phyloP scores from a whole-genome alignment of 1,139 yeast genomes.

The Yamadazyma aaseri region DNA sequence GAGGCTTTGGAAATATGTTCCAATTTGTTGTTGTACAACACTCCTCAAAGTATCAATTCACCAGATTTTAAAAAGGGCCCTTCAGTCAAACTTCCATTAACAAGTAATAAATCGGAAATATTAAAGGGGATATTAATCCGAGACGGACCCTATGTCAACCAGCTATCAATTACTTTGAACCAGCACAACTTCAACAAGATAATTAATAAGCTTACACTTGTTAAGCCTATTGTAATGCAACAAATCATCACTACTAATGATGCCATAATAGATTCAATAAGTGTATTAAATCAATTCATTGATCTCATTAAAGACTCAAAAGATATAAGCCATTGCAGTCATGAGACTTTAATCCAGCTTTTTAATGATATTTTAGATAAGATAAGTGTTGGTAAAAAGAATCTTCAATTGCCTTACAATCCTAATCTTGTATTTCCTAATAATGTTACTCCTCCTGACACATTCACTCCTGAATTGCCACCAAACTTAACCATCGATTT shows the following conservation, averaged over 20 bases:
- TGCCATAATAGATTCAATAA: constrained; percentile 32
- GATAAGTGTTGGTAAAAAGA: constrained; percentile 34
- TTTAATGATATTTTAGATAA: constrained; percentile 28
- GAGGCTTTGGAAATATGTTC: constrained; percentile 43
- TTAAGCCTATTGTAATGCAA: constrained; percentile 30
- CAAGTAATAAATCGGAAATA: constrained; percentile 38
- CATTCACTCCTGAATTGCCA: constrained; percentile 36
- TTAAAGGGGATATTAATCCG: constrained; percentile 43
- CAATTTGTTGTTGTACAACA: constrained; percentile 35
- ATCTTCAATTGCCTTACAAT: constrained; percentile 43
- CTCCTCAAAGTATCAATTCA: constrained; percentile 32
- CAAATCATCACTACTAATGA: constrained; percentile 35
- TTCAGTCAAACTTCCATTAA: constrained; percentile 39
- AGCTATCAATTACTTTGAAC: constrained; percentile 21
- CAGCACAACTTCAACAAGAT: constrained; percentile 28
- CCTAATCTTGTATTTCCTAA: constrained; percentile 43
- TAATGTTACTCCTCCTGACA: constrained; percentile 24
- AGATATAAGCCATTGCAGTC: constrained; percentile 13
- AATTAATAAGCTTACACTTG: constrained; percentile 24
- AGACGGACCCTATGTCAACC: constrained; percentile 41
- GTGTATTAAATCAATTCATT: constrained; percentile 21
- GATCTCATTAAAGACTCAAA: constrained; percentile 2
- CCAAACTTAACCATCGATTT: constrained; percentile 35
- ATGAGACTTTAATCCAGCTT: constrained; percentile 21
- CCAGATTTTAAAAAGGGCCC: constrained; percentile 17